Evolutionary conservation across 148 eudicot genomes (phyloP).

Genomic region (Nepenthes mirabilis): DNA sequence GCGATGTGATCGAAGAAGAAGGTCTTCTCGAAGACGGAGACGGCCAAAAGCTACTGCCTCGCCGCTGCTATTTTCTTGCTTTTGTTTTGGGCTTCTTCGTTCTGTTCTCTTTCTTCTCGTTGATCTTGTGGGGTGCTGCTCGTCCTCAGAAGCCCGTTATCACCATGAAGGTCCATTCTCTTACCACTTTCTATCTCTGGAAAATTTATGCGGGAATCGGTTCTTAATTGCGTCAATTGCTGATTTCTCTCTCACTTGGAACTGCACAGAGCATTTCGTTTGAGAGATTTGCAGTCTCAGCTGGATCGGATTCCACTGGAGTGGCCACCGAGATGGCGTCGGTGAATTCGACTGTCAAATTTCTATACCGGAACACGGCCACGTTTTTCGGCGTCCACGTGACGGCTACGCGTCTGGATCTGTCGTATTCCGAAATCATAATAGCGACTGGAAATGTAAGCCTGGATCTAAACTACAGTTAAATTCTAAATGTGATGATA

Average conservation of each 20-base stretch:
- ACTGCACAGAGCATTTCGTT: conserved; percentile 47
- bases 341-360: conserved; percentile 52
- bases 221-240: neutral
- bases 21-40: conserved; percentile 44
- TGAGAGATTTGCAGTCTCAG: conserved; percentile 53
- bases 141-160: conserved; percentile 66
- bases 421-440: conserved; percentile 43
- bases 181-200: neutral
- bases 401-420: conserved; percentile 48
- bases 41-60: conserved; percentile 20
- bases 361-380: conserved; percentile 56
- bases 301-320: conserved; percentile 64
- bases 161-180: conserved; percentile 40
- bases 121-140: conserved; percentile 65
- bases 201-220: neutral
- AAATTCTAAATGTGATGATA: neutral
- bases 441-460: conserved; percentile 67
- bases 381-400: conserved; percentile 82
- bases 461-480: neutral
- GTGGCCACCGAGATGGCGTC: conserved; percentile 82
- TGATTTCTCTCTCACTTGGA: neutral
- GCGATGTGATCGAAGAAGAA: conserved; percentile 68
- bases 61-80: conserved; percentile 38
- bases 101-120: conserved; percentile 45
- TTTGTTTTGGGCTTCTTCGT: conserved; percentile 49